Conservation (phyloP, 73 alveolate genomes). For the Paramecium primaurelia region DNA sequence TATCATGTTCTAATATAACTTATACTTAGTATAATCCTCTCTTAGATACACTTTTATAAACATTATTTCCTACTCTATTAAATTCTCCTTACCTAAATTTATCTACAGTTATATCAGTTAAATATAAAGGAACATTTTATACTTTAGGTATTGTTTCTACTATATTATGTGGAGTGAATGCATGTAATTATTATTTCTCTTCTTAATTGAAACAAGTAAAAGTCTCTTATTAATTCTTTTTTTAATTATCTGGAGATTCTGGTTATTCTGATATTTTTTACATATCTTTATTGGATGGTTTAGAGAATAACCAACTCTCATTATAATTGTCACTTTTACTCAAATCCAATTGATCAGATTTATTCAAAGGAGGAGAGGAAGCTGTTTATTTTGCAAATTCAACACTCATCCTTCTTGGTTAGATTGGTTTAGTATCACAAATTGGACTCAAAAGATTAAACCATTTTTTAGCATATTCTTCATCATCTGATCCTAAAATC, state of each 20-base stretch:
- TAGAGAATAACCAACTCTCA: not conserved
- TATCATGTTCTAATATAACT: not conserved
- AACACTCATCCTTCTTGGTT: not conserved
- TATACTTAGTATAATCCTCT: not conserved
- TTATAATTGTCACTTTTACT: not conserved
- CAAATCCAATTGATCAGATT: not conserved
- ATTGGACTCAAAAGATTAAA: not conserved
- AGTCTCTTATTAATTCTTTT: not conserved
- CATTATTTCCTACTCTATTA: not conserved
- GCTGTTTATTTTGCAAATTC: not conserved
- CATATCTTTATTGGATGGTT: not conserved
- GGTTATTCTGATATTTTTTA: not conserved
- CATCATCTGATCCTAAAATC: conserved; percentile 12
- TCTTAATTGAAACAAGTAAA: not conserved
- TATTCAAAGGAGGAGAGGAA: not conserved
- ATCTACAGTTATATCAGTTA: not conserved
- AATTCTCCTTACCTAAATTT: not conserved
- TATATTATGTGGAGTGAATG: not conserved
- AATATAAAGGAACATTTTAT: not conserved
- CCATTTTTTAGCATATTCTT: conserved; percentile 13
- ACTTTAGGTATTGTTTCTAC: not conserved
- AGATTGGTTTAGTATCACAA: not conserved
- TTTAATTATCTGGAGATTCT: not conserved
- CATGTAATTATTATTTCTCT: not conserved
- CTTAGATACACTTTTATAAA: conserved; percentile 2